Evolutionary conservation across 257 asterid genomes (phyloP).

Genomic region (Gentiana straminea): DNA sequence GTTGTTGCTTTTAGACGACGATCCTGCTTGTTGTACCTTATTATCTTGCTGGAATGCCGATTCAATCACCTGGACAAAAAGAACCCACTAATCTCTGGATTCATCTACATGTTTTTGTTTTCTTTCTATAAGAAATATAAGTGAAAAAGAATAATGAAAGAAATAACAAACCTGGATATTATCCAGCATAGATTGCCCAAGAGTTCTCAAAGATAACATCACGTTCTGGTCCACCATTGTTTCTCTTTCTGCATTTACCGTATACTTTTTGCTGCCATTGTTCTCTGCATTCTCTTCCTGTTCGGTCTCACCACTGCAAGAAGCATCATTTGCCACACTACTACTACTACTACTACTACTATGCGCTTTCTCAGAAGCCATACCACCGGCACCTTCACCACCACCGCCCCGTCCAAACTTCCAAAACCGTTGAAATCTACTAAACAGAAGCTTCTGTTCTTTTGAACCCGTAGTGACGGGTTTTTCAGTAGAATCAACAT

Average conservation of each 20-base stretch:
- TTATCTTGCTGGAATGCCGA: slow-evolving; percentile 61
- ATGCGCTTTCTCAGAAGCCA: slow-evolving; percentile 20
- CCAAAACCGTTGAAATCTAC: slow-evolving; percentile 34
- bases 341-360: background rate
- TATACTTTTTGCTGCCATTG: slow-evolving; percentile 4
- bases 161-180: slow-evolving; percentile 29
- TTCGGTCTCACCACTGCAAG: slow-evolving; percentile 5
- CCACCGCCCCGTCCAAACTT: slow-evolving; percentile 30
- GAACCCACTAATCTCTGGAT: too few species aligned
- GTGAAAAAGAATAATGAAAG: too few species aligned
- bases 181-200: slow-evolving; percentile 39
- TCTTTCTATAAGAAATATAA: too few species aligned
- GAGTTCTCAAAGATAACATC: slow-evolving; percentile 22
- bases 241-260: slow-evolving; percentile 26
- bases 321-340: slow-evolving; percentile 14
- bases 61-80: slow-evolving; percentile 55
- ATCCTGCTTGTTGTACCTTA: slow-evolving; percentile 19
- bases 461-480: slow-evolving; percentile 9
- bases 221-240: slow-evolving; percentile 30
- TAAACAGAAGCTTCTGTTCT: slow-evolving; percentile 26
- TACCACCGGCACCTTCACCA: slow-evolving; percentile 22
- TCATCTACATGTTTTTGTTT: too few species aligned
- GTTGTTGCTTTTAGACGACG: slow-evolving; percentile 26
- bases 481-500: slow-evolving; percentile 18
- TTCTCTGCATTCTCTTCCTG: slow-evolving; percentile 6